These are phyloP conservation scores for Xylariomycetidae sp. DNA, from an alignment of 2,329 filamentous ascomycete species.

Conservation along the genomic window DNA sequence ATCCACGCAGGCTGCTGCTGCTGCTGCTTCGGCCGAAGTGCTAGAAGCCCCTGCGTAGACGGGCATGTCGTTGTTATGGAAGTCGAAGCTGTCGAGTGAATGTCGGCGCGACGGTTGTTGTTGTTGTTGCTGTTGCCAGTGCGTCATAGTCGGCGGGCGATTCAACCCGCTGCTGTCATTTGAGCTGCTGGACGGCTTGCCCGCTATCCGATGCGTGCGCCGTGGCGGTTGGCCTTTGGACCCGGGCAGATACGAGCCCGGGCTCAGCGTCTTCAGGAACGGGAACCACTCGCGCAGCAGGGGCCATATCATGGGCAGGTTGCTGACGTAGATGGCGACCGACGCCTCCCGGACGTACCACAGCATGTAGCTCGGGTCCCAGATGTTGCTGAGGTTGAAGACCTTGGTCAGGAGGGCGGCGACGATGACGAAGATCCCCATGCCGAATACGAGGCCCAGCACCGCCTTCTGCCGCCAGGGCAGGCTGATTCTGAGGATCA, in stretches of 20 bases:
- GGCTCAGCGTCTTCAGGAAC: constrained; percentile 18
- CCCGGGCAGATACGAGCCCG: constrained; percentile 1
- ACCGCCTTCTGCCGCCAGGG: constrained; percentile 40
- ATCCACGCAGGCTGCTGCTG: not conserved
- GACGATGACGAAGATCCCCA: constrained; percentile 44
- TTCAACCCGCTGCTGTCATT: too few relatives aligned
- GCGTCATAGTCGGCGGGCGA: not conserved
- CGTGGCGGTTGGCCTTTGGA: not conserved
- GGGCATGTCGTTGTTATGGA: not conserved
- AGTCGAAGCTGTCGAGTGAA: constrained; percentile 1
- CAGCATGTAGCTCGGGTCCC: constrained; percentile 33
- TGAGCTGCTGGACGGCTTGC: not conserved
- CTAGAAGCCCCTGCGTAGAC: not conserved
- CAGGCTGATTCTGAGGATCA: constrained; percentile 37
- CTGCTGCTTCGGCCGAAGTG: not conserved
- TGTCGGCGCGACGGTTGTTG: not conserved
- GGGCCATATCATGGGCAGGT: constrained; percentile 49
- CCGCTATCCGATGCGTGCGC: not conserved
- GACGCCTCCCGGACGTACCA: constrained; percentile 52
- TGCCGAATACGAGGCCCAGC: constrained; percentile 42
- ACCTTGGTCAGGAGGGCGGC: constrained; percentile 39
- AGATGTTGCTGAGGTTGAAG: constrained; percentile 34
- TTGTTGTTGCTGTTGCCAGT: not conserved
- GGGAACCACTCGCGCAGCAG: constrained; percentile 36
- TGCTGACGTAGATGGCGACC: constrained; percentile 48